Evolutionary conservation across 169 alveolate species (phyloP).

Genomic region (Cyclospora cayetanensis): DNA sequence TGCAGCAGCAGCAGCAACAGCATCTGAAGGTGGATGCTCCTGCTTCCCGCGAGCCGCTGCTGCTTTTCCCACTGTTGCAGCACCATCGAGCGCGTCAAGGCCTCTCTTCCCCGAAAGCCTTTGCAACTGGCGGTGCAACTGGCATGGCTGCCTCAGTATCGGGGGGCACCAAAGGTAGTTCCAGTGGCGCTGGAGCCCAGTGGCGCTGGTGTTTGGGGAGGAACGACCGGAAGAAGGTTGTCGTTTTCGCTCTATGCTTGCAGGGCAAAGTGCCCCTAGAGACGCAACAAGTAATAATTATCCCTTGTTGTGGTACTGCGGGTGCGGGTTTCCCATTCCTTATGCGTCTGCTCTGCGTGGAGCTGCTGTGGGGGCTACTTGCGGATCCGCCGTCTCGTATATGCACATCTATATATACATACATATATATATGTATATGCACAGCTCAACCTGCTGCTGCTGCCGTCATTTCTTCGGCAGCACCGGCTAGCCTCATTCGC

Average conservation of each 20-base stretch:
- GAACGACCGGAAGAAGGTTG: slow-evolving; percentile 49
- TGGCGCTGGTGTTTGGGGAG: slow-evolving; percentile 67
- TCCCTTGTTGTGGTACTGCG: no score
- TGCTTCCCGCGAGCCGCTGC: slow-evolving; percentile 21
- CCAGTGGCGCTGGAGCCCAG: slow-evolving; percentile 53
- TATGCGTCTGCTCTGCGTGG: not conserved
- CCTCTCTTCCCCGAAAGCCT: not conserved
- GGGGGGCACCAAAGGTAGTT: not conserved
- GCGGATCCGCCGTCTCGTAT: not conserved
- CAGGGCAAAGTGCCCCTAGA: slow-evolving; percentile 51
- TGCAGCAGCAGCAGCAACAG: slow-evolving; percentile 38
- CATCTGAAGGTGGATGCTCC: slow-evolving; percentile 9
- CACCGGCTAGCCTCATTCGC: not conserved
- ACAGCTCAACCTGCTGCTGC: not conserved
- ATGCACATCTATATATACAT: not conserved
- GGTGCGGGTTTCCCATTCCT: no score
- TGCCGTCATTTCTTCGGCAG: not conserved
- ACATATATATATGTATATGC: not conserved
- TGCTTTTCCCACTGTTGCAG: slow-evolving; percentile 56
- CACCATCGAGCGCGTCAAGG: slow-evolving; percentile 56
- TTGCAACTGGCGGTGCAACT: slow-evolving; percentile 20
- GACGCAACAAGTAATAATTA: slow-evolving; percentile 25
- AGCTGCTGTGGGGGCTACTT: not conserved
- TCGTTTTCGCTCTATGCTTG: slow-evolving; percentile 14
- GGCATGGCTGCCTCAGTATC: slow-evolving; percentile 24